Conservation (phyloP, 176 grass and related monocot genomes). For the Aegilops speltoides region DNA sequence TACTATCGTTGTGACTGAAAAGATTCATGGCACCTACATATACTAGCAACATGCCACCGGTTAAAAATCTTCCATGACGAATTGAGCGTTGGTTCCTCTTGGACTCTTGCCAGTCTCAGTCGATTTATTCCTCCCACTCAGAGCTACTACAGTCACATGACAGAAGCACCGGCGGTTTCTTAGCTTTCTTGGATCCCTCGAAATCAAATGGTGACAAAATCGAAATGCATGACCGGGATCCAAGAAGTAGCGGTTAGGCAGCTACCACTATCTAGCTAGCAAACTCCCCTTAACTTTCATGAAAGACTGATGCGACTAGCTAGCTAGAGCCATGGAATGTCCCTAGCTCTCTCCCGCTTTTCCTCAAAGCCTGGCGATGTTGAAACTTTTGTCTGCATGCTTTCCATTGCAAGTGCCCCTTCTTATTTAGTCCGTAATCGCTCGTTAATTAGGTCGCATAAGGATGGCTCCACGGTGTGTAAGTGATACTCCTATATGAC, state of each 20-base stretch:
- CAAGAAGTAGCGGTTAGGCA: not conserved
- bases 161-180: no score
- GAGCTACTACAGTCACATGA: no score
- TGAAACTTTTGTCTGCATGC: slow-evolving; percentile 32
- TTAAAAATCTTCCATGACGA: not conserved
- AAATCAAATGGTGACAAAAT: not conserved
- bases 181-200: not conserved
- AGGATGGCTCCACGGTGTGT: not conserved
- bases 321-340: not conserved
- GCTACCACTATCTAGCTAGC: not conserved
- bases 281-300: not conserved
- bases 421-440: not conserved
- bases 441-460: not conserved
- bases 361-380: slow-evolving; percentile 30
- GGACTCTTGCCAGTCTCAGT: no score
- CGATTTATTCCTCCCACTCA: not conserved
- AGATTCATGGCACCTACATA: no score
- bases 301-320: not conserved
- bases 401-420: not conserved
- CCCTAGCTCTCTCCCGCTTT: not conserved
- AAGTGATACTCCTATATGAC: not conserved
- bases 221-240: not conserved
- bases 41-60: not conserved
- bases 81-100: not conserved
- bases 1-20: not conserved